These are phyloP conservation scores for Clarireedia paspali DNA, from an alignment of 2,329 filamentous ascomycete genomes.

Conservation along the genomic window DNA sequence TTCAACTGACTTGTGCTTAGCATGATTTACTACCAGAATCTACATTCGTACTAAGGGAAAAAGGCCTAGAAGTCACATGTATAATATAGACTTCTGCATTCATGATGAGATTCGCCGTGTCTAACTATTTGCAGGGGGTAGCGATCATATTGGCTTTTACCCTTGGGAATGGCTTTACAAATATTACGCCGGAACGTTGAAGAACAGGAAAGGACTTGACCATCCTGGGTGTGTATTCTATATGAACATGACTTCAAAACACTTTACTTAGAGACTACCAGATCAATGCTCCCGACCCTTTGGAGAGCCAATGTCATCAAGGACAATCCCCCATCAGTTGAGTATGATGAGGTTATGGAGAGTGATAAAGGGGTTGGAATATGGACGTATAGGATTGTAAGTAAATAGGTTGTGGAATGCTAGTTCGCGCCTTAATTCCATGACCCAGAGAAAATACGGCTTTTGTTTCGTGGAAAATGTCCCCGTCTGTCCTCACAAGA, in stretches of 20 bases:
- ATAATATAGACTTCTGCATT: slow-evolving; percentile 16
- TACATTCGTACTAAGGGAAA: slow-evolving; percentile 10
- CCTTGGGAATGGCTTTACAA: slow-evolving; percentile 52
- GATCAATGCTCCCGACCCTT: neutral
- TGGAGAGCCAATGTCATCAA: slow-evolving; percentile 22
- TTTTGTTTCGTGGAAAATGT: slow-evolving; percentile 71
- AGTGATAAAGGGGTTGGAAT: slow-evolving; percentile 46
- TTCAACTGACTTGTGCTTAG: neutral
- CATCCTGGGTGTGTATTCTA: neutral
- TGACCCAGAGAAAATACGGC: slow-evolving; percentile 56
- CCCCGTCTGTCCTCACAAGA: slow-evolving; percentile 62
- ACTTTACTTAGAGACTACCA: neutral
- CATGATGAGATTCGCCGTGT: neutral
- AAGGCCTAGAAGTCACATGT: slow-evolving; percentile 45
- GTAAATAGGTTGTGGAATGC: slow-evolving; percentile 13
- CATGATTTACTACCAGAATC: neutral
- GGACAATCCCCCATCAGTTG: slow-evolving; percentile 47
- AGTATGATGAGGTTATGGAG: slow-evolving; percentile 53
- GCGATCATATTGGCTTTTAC: slow-evolving; percentile 63
- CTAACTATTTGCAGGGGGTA: slow-evolving; percentile 46
- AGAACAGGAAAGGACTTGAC: slow-evolving; percentile 21
- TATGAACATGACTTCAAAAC: neutral
- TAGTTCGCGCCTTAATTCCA: slow-evolving; percentile 8
- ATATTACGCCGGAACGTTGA: slow-evolving; percentile 29
- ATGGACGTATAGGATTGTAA: slow-evolving; percentile 59